phyloP scores from a whole-genome alignment of 2,329 filamentous ascomycete genomes.

The Microsporum audouinii region DNA sequence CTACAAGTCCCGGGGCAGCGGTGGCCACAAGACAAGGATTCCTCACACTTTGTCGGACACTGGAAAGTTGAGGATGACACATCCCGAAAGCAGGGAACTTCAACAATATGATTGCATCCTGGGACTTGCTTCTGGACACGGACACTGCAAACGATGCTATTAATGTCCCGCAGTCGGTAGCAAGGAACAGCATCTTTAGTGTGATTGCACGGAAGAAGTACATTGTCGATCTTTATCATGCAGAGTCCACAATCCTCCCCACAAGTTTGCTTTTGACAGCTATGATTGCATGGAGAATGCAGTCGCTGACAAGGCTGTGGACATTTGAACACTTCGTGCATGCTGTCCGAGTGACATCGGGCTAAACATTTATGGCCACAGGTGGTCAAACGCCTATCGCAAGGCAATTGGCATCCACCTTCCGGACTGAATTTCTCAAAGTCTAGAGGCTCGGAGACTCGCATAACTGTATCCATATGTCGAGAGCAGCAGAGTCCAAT shows the following conservation, averaged over 20 bases:
- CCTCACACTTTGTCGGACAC: constrained; percentile 42
- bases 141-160: constrained; percentile 39
- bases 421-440: constrained; percentile 48
- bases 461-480: constrained; percentile 44
- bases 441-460: constrained; percentile 44
- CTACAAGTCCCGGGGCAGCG: not conserved
- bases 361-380: constrained; percentile 38
- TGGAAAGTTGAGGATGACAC: constrained; percentile 31
- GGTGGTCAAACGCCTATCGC: constrained; percentile 30
- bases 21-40: constrained; percentile 47
- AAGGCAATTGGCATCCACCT: constrained; percentile 47
- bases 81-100: constrained; percentile 41
- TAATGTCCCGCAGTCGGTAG: constrained; percentile 34
- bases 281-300: constrained; percentile 31
- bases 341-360: constrained; percentile 35
- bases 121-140: constrained; percentile 40
- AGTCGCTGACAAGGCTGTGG: constrained; percentile 30
- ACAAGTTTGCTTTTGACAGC: constrained; percentile 30
- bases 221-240: constrained; percentile 24
- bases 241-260: constrained; percentile 29
- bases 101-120: constrained; percentile 45
- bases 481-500: constrained; percentile 40
- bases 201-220: constrained; percentile 25
- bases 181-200: constrained; percentile 22
- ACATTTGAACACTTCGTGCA: constrained; percentile 35